These are phyloP conservation scores for Hygrocybe punicea DNA, from an alignment of 768 basidiomycete species.

Conservation along the genomic window DNA sequence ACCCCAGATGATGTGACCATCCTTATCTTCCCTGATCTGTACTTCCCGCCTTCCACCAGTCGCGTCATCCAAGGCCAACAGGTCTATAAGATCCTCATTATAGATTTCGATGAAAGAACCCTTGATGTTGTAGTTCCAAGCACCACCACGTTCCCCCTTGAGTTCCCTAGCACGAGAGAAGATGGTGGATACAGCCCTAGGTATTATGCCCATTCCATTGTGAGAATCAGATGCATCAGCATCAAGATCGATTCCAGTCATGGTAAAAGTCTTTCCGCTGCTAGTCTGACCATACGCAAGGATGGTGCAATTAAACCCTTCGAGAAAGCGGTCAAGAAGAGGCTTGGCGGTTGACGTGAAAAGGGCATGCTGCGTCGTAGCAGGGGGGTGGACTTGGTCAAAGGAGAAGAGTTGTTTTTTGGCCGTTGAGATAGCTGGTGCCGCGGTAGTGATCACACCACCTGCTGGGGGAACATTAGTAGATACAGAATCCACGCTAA, in stretches of 20 bases:
- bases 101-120: conserved; percentile 97
- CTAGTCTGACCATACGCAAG: conserved; percentile 98
- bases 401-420: conserved; percentile 89
- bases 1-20: conserved; percentile 95
- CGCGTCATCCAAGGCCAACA: conserved; percentile 72
- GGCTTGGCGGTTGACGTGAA: conserved; percentile 83
- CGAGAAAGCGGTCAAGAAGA: conserved; percentile 80
- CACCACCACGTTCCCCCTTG: conserved; percentile 67
- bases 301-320: conserved; percentile 97
- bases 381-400: conserved; percentile 90
- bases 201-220: conserved; percentile 92
- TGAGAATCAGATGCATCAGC: conserved; percentile 77
- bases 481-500: conserved; percentile 75
- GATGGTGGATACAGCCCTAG: conserved; percentile 85
- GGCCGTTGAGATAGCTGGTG: conserved; percentile 46
- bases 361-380: conserved; percentile 78
- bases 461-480: conserved; percentile 33
- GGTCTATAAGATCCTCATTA: conserved; percentile 97
- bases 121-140: conserved; percentile 79
- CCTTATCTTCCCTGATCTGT: conserved; percentile 95
- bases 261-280: conserved; percentile 95
- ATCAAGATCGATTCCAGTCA: conserved; percentile 94
- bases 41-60: conserved; percentile 75
- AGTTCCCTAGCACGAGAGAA: conserved; percentile 75
- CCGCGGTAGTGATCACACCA: conserved; percentile 47